These are phyloP conservation scores for Dactylonectria estremocensis DNA, from an alignment of 2,329 filamentous ascomycete genomes.

Conservation along the genomic window DNA sequence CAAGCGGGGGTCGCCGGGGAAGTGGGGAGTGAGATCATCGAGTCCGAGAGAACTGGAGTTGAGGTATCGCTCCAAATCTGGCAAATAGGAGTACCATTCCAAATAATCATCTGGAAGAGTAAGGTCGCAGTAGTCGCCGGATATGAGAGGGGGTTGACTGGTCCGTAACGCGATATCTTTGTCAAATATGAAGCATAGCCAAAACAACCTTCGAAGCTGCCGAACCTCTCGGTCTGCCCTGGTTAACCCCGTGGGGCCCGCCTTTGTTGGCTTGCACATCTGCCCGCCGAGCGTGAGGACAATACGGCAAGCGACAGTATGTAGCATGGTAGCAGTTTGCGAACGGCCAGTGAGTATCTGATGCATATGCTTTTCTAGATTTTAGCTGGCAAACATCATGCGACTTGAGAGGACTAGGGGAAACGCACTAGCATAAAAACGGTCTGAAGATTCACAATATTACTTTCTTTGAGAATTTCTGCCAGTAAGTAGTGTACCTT, in stretches of 20 bases:
- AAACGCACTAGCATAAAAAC: slow-evolving; percentile 63
- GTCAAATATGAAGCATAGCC: slow-evolving; percentile 69
- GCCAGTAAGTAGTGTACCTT: slow-evolving; percentile 61
- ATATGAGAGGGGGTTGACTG: slow-evolving; percentile 67
- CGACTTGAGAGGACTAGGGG: background rate
- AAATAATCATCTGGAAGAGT: slow-evolving; percentile 46
- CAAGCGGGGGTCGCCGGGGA: slow-evolving; percentile 64
- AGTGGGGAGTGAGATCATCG: slow-evolving; percentile 47
- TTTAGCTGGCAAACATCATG: background rate
- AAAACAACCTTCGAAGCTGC: slow-evolving; percentile 64
- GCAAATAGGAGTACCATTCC: slow-evolving; percentile 35
- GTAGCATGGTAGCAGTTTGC: slow-evolving; percentile 61
- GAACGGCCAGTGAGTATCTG: slow-evolving; percentile 63
- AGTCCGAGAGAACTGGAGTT: background rate
- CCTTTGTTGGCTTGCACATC: slow-evolving; percentile 38
- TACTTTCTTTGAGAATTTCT: slow-evolving; percentile 60
- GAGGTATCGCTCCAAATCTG: background rate
- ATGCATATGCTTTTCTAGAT: slow-evolving; percentile 54
- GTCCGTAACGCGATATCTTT: slow-evolving; percentile 70
- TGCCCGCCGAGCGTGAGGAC: slow-evolving; percentile 67
- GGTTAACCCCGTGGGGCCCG: slow-evolving; percentile 31
- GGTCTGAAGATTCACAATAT: slow-evolving; percentile 61
- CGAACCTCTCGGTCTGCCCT: slow-evolving; percentile 47
- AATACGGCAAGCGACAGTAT: slow-evolving; percentile 62
- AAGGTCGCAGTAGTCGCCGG: slow-evolving; percentile 55